phyloP scores from a whole-genome alignment of 78 protist species.

The Protostelium mycophagum region DNA sequence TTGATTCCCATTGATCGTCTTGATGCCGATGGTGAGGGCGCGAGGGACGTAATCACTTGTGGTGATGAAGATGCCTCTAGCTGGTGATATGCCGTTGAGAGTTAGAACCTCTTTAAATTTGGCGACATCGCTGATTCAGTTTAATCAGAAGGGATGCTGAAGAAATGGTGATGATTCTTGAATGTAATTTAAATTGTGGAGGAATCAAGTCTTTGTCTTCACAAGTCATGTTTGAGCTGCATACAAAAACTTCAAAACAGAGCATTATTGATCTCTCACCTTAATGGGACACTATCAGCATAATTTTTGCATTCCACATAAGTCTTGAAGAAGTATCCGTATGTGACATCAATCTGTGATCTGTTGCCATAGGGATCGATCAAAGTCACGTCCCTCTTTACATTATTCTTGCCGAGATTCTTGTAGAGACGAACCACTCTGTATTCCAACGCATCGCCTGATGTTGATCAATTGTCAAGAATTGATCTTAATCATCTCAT shows the following conservation, averaged over 20 bases:
- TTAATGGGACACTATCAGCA: conserved; percentile 23
- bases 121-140: conserved; percentile 35
- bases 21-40: conserved; percentile 23
- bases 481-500: no score
- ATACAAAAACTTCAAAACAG: no score
- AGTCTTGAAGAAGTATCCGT: conserved; percentile 26
- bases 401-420: conserved; percentile 15
- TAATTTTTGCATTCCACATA: conserved; percentile 56
- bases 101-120: conserved; percentile 44
- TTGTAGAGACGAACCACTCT: conserved; percentile 13
- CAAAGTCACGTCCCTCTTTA: conserved; percentile 30
- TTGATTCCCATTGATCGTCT: conserved; percentile 26
- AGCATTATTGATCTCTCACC: no score
- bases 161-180: not conserved
- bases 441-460: conserved; percentile 25
- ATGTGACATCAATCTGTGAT: conserved; percentile 53
- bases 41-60: conserved; percentile 20
- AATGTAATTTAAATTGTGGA: not conserved
- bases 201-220: no score
- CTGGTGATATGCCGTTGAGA: conserved; percentile 6
- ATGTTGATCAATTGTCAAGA: not conserved
- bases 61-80: conserved; percentile 34
- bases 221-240: no score
- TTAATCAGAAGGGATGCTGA: not conserved
- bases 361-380: conserved; percentile 18